These are phyloP conservation scores for Leccinum truebloodii DNA, from an alignment of 768 basidiomycete genomes.

Conservation along the genomic window DNA sequence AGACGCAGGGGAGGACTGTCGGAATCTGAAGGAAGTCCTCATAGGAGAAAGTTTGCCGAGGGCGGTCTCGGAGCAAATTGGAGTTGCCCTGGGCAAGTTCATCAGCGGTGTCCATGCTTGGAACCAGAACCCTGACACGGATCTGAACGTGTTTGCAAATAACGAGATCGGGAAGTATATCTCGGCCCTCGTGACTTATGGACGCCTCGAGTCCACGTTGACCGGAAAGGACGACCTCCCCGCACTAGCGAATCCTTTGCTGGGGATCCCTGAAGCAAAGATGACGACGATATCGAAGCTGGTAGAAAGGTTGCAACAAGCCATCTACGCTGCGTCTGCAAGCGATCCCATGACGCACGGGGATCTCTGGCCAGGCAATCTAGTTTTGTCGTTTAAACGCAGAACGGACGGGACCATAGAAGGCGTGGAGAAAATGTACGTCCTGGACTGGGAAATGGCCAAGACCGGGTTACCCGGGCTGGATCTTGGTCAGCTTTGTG, in stretches of 20 bases:
- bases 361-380: constrained; percentile 75
- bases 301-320: constrained; percentile 29
- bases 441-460: constrained; percentile 68
- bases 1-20: constrained; percentile 47
- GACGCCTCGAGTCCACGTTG: constrained; percentile 43
- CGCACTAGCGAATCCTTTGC: constrained; percentile 42
- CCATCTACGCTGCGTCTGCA: constrained; percentile 32
- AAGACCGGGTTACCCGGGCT: constrained; percentile 57
- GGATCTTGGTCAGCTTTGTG: constrained; percentile 66
- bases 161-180: constrained; percentile 44
- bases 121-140: constrained; percentile 34
- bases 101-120: constrained; percentile 52
- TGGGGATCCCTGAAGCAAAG: constrained; percentile 40
- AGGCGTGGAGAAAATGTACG: constrained; percentile 41
- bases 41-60: constrained; percentile 34
- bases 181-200: constrained; percentile 45
- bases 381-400: constrained; percentile 45
- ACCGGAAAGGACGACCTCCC: constrained; percentile 32
- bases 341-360: constrained; percentile 43
- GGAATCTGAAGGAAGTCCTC: constrained; percentile 44
- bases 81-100: constrained; percentile 54
- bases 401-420: constrained; percentile 26
- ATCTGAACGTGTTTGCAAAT: constrained; percentile 40
- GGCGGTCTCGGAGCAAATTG: constrained; percentile 44
- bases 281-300: constrained; percentile 37